Percentiles rank a stretch among this genome's conserved stretches.
Evolutionary conservation across 352 stramenopile species (phyloP).

Genomic region (Phytophthora idaei): DNA sequence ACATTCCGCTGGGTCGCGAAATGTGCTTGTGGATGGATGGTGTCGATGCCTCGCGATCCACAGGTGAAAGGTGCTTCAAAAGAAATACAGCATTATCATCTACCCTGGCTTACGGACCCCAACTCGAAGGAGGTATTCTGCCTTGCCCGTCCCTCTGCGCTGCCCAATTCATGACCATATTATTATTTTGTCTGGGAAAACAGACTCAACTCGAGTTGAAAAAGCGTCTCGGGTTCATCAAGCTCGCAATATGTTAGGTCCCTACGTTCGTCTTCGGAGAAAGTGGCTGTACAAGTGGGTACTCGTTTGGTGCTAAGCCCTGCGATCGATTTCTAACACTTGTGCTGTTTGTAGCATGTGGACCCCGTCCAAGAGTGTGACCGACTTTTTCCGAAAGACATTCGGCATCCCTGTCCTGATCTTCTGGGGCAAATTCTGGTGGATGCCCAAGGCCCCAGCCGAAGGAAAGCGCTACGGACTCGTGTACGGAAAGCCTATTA

Average conservation of each 20-base stretch:
- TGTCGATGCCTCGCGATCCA: conserved; percentile 49
- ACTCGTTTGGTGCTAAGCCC: not conserved
- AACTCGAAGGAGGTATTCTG: conserved; percentile 33
- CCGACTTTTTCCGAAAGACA: conserved; percentile 29
- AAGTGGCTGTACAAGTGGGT: conserved; percentile 51
- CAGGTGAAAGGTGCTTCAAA: conserved; percentile 40
- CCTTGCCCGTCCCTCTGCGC: not conserved
- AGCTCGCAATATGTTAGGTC: conserved; percentile 44
- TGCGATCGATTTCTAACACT: not conserved
- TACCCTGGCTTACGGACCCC: conserved; percentile 46
- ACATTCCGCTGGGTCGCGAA: conserved; percentile 60
- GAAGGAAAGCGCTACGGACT: conserved; percentile 41
- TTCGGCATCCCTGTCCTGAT: conserved; percentile 39
- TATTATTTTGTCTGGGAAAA: not conserved
- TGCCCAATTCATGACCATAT: too few species aligned
- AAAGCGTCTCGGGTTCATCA: conserved; percentile 47
- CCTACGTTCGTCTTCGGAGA: conserved; percentile 52
- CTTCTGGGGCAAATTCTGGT: conserved; percentile 49
- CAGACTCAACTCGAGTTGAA: conserved; percentile 43
- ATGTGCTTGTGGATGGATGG: conserved; percentile 61
- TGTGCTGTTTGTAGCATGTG: conserved; percentile 28
- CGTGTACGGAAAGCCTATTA: conserved; percentile 46
- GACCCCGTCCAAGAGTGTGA: conserved; percentile 35
- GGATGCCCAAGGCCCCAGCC: conserved; percentile 38
- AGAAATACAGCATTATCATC: conserved; percentile 40